A percentile compares a stretch with the other conserved stretches of the same genome.
These are phyloP conservation scores for Tetrapisispora phaffii DNA, from an alignment of 805 yeast species.

Conservation along the genomic window DNA sequence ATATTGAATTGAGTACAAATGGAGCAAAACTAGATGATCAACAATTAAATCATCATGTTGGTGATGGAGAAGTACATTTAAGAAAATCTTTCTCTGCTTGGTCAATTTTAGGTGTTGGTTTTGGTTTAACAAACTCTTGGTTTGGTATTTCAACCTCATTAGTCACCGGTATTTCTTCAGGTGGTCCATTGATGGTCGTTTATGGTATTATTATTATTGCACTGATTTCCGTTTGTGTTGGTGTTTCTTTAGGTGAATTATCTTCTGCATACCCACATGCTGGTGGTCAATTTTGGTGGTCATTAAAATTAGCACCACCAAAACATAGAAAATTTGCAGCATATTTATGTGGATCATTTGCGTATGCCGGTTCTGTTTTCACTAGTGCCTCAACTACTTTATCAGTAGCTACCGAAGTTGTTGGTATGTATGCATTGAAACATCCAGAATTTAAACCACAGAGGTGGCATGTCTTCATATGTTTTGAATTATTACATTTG, in stretches of 20 bases:
- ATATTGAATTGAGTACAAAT: neutral
- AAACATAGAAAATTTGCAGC: conserved; percentile 37
- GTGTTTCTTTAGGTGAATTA: conserved; percentile 44
- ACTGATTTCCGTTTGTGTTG: conserved; percentile 39
- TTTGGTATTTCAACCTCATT: conserved; percentile 53
- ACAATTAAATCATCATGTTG: neutral
- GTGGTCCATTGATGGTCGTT: conserved; percentile 52
- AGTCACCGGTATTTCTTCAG: conserved; percentile 46
- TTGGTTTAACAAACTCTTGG: conserved; percentile 57
- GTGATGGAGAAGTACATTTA: conserved; percentile 22
- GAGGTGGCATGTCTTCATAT: conserved; percentile 50
- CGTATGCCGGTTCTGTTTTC: conserved; percentile 56
- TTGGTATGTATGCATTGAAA: conserved; percentile 39
- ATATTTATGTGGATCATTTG: conserved; percentile 53
- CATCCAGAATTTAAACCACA: conserved; percentile 31
- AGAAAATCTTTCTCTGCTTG: conserved; percentile 38
- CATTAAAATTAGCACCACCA: conserved; percentile 45
- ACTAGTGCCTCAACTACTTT: conserved; percentile 55
- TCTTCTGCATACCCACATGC: conserved; percentile 51
- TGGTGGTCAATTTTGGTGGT: conserved; percentile 60
- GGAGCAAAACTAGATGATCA: neutral
- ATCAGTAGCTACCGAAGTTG: conserved; percentile 44
- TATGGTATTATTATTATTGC: conserved; percentile 51
- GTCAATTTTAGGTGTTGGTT: conserved; percentile 51
- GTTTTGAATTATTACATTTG: conserved; percentile 40